These are phyloP conservation scores for Colletotrichum australisinense DNA, from an alignment of 2,329 filamentous ascomycete genomes.

Conservation along the genomic window DNA sequence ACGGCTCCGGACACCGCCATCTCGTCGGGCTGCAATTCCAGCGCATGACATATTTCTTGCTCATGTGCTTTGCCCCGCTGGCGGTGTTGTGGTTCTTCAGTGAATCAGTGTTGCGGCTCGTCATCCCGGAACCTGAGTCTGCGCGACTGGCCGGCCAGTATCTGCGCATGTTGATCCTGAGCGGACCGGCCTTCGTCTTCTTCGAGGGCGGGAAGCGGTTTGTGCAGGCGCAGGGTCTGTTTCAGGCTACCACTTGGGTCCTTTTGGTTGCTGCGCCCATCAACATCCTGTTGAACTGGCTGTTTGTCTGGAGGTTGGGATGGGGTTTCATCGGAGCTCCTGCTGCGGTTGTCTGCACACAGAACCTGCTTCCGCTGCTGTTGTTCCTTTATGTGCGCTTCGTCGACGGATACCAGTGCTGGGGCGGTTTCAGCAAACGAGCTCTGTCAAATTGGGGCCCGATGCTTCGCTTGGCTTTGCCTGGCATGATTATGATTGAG, in stretches of 20 bases:
- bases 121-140: conserved; percentile 65
- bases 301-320: conserved; percentile 78
- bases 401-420: conserved; percentile 80
- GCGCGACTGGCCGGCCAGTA: conserved; percentile 79
- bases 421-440: conserved; percentile 80
- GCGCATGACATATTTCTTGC: conserved; percentile 83
- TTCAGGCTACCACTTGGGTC: conserved; percentile 82
- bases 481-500: conserved; percentile 93
- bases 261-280: conserved; percentile 80
- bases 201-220: conserved; percentile 86
- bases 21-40: conserved; percentile 85
- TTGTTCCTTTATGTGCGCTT: conserved; percentile 83
- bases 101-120: conserved; percentile 68
- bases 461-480: conserved; percentile 89
- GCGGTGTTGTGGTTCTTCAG: conserved; percentile 77
- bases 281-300: conserved; percentile 82
- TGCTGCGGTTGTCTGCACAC: conserved; percentile 81
- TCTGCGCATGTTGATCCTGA: conserved; percentile 76
- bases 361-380: conserved; percentile 80
- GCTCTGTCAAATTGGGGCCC: conserved; percentile 82
- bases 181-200: conserved; percentile 79
- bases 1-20: conserved; percentile 89
- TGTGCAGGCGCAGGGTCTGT: conserved; percentile 85
- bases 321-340: conserved; percentile 85
- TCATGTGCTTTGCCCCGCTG: conserved; percentile 78